These are phyloP conservation scores for Phytophthora sp. DNA, from an alignment of 352 stramenopile genomes.

Conservation along the genomic window DNA sequence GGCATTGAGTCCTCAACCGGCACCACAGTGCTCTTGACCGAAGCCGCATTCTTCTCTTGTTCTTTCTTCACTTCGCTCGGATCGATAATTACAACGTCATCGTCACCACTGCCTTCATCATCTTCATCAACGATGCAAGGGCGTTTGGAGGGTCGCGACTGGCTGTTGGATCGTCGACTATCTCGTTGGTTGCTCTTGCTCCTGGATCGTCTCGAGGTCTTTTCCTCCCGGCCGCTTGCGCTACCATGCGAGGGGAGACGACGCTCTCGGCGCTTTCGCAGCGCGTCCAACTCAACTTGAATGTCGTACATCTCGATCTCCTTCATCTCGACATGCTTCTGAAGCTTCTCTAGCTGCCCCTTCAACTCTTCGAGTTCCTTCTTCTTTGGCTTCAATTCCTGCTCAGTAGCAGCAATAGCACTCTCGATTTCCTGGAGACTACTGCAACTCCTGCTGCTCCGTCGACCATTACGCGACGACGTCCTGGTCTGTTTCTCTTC, in stretches of 20 bases:
- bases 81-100: conserved; percentile 64
- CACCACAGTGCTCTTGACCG: conserved; percentile 30
- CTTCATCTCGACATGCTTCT: conserved; percentile 54
- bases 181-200: conserved; percentile 32
- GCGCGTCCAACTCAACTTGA: conserved; percentile 62
- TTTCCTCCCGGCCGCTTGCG: conserved; percentile 15
- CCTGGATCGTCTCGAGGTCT: conserved; percentile 24
- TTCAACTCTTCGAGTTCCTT: conserved; percentile 51
- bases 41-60: conserved; percentile 7
- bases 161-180: conserved; percentile 42
- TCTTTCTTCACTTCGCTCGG: conserved; percentile 50
- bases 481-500: conserved; percentile 20
- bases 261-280: conserved; percentile 59
- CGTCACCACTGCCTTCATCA: conserved; percentile 58
- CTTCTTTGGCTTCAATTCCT: conserved; percentile 51
- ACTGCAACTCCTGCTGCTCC: conserved; percentile 32
- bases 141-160: conserved; percentile 48
- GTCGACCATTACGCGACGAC: conserved; percentile 11
- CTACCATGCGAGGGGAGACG: conserved; percentile 28
- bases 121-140: conserved; percentile 75
- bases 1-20: conserved; percentile 52
- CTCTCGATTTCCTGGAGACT: conserved; percentile 53
- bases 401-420: conserved; percentile 52
- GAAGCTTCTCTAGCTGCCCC: conserved; percentile 41
- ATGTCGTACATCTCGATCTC: conserved; percentile 74